A percentile compares a stretch with the other conserved stretches of the same genome.
phyloP scores from a whole-genome alignment of 2,329 filamentous ascomycete species.

The Arthrobotrys iridis region DNA sequence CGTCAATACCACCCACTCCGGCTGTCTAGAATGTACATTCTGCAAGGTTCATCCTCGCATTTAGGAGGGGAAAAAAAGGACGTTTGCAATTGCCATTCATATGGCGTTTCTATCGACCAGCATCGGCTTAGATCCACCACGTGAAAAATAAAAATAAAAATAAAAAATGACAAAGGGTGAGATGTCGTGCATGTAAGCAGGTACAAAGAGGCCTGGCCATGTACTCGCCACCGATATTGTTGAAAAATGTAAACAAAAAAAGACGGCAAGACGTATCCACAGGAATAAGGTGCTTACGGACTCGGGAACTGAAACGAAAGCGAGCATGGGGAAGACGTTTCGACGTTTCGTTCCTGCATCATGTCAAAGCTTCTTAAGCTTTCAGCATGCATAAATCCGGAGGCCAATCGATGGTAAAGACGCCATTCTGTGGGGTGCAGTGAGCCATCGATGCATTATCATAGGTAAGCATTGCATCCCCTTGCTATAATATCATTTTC shows the following conservation, averaged over 20 bases:
- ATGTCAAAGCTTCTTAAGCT: conserved; percentile 21
- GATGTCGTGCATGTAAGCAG: conserved; percentile 17
- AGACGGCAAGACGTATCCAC: background rate
- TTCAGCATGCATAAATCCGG: background rate
- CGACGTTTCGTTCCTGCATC: conserved; percentile 53
- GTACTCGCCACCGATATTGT: background rate
- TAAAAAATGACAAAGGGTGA: no score
- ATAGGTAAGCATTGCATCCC: background rate
- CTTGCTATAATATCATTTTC: background rate
- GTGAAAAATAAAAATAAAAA: no score
- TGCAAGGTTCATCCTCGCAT: conserved; percentile 5
- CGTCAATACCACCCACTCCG: background rate
- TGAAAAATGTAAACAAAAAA: conserved; percentile 15
- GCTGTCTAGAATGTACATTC: background rate
- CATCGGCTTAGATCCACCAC: background rate
- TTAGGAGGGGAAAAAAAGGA: no score
- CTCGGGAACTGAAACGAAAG: conserved; percentile 42
- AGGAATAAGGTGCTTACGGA: conserved; percentile 12
- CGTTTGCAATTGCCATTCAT: no score
- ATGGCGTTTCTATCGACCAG: background rate
- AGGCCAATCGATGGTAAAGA: background rate
- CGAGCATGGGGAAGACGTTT: conserved; percentile 36
- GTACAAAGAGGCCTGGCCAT: conserved; percentile 10
- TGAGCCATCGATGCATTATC: conserved; percentile 8
- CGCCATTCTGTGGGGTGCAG: background rate